Evolutionary conservation across 768 basidiomycete genomes (phyloP).

Genomic region (Lentinula edodes): DNA sequence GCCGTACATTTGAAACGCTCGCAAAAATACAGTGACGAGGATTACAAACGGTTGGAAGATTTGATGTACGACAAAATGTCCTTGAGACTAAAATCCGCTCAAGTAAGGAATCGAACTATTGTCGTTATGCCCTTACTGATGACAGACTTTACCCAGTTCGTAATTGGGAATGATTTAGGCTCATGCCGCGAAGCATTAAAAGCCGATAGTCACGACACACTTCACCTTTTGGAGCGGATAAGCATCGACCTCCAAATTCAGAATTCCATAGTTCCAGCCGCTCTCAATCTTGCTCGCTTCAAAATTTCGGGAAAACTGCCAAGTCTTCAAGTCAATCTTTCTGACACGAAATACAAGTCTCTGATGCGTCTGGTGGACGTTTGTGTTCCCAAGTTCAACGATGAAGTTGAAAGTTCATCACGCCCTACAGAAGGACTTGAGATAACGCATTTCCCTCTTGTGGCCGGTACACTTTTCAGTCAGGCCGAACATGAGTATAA

Average conservation of each 20-base stretch:
- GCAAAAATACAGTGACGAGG: conserved; percentile 80
- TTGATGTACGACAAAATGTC: conserved; percentile 93
- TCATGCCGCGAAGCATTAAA: conserved; percentile 77
- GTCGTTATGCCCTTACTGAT: conserved; percentile 3
- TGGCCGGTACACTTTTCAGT: conserved; percentile 47
- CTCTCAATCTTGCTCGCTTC: conserved; percentile 77
- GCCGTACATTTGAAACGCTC: conserved; percentile 79
- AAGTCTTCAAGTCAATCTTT: conserved; percentile 82
- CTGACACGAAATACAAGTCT: conserved; percentile 85
- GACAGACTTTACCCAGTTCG: conserved; percentile 51
- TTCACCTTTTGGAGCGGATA: conserved; percentile 90
- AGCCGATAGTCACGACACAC: conserved; percentile 44
- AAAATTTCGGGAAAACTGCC: conserved; percentile 89
- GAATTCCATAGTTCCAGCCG: conserved; percentile 87
- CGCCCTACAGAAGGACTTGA: conserved; percentile 11
- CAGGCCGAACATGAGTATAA: conserved; percentile 59
- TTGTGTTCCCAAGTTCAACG: conserved; percentile 75
- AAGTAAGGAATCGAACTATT: conserved; percentile 45
- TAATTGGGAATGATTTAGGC: conserved; percentile 81
- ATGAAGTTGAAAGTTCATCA: conserved; percentile 13
- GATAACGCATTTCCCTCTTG: conserved; percentile 41
- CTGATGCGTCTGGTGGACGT: conserved; percentile 92
- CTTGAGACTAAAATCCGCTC: conserved; percentile 80
- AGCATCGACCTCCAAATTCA: conserved; percentile 87
- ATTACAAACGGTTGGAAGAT: conserved; percentile 79